A percentile compares a stretch with the other conserved stretches of the same genome.
These are phyloP conservation scores for Eucalyptus regnans DNA, from an alignment of 345 rosid species.

Conservation along the genomic window DNA sequence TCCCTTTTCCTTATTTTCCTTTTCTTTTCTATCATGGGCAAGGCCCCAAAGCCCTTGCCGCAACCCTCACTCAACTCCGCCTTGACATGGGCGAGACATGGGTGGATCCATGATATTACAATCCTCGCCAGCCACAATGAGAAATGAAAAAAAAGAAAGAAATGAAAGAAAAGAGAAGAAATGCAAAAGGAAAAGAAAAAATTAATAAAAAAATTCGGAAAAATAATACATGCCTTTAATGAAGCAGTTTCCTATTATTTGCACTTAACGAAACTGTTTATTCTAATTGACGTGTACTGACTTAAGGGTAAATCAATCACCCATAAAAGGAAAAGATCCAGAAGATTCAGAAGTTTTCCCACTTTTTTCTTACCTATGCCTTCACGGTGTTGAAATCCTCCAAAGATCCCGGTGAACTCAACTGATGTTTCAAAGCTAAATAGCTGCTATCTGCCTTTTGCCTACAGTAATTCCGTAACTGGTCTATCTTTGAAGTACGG, in stretches of 20 bases:
- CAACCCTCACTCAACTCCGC: accelerated
- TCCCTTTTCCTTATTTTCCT: accelerated
- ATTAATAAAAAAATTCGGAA: neutral
- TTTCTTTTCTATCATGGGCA: too few relatives aligned
- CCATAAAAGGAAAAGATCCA: neutral
- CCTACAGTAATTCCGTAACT: neutral
- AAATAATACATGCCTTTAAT: neutral
- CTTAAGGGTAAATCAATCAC: neutral
- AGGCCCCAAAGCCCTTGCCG: too few relatives aligned
- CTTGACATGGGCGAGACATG: neutral
- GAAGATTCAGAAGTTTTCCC: neutral
- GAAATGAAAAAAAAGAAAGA: too few relatives aligned
- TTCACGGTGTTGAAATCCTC: neutral
- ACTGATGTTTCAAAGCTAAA: neutral
- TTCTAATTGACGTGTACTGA: neutral
- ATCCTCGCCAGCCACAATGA: accelerated
- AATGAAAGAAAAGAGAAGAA: too few relatives aligned
- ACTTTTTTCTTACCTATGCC: neutral
- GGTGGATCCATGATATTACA: neutral
- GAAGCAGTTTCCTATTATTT: neutral
- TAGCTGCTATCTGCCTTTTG: neutral
- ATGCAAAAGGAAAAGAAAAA: neutral
- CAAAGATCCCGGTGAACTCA: neutral
- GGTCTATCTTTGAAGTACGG: neutral
- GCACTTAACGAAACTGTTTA: neutral